phyloP scores from a whole-genome alignment of 2,329 filamentous ascomycete species.

The Aspergillus piperis region DNA sequence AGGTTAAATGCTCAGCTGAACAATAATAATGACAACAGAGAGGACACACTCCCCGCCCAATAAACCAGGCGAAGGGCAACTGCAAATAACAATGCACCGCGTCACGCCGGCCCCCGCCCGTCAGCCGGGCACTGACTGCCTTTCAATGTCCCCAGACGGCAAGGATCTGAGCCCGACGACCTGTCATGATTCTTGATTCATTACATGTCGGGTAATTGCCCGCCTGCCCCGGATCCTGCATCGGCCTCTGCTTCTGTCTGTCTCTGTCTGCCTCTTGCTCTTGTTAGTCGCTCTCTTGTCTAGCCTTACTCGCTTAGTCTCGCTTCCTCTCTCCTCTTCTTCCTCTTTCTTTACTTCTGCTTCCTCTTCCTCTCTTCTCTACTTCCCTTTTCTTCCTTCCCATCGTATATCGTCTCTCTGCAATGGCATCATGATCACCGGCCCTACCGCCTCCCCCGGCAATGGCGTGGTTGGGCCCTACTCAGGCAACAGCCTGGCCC shows the following conservation, averaged over 20 bases:
- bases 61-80: too few relatives aligned
- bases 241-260: constrained; percentile 3
- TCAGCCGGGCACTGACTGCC: background rate
- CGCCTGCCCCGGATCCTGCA: background rate
- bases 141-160: background rate
- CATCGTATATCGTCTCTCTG: background rate
- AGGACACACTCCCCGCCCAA: too few relatives aligned
- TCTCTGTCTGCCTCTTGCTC: background rate
- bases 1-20: too few relatives aligned
- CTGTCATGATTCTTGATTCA: background rate
- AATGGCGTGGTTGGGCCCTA: constrained; percentile 44
- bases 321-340: background rate
- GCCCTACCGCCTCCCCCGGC: constrained; percentile 24
- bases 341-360: background rate
- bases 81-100: background rate
- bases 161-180: background rate
- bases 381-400: constrained; percentile 11
- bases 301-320: background rate
- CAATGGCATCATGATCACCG: constrained; percentile 28
- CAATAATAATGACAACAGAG: too few relatives aligned
- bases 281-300: background rate
- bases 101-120: background rate
- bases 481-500: constrained; percentile 35
- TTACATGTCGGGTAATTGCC: background rate
- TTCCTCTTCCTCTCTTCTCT: constrained; percentile 1